Conservation (phyloP, 2,329 filamentous ascomycete species). For the Beauveria brongniartii region DNA sequence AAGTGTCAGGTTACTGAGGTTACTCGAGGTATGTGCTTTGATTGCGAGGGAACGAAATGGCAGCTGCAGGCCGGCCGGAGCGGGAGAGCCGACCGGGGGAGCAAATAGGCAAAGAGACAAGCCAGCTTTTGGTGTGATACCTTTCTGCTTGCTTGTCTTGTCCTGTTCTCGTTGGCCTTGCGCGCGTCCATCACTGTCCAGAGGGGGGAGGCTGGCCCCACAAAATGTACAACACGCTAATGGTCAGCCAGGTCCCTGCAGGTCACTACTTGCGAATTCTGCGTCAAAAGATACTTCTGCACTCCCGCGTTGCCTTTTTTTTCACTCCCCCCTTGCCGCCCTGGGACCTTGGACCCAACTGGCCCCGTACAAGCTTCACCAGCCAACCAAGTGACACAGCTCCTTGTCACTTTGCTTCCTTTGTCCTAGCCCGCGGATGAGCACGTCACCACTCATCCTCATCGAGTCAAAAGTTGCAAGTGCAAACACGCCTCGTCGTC, state of each 20-base stretch:
- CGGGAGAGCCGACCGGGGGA: background rate
- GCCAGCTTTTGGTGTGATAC: no score
- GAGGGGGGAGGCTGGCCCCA: background rate
- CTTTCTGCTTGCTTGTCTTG: background rate
- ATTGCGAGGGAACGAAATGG: background rate
- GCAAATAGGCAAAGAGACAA: no score
- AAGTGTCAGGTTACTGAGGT: background rate
- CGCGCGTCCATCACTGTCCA: background rate
- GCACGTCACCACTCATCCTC: constrained; percentile 1
- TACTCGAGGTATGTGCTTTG: background rate
- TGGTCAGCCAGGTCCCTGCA: constrained; percentile 8
- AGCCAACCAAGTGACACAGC: no score
- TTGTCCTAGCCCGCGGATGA: background rate
- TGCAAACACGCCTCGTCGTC: background rate
- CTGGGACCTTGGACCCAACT: no score
- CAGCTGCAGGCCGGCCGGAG: background rate
- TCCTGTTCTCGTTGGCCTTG: background rate
- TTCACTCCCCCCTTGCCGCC: background rate
- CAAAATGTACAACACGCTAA: constrained; percentile 13
- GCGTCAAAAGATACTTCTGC: constrained; percentile 8
- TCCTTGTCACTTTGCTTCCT: background rate
- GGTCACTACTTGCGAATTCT: background rate
- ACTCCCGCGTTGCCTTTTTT: background rate
- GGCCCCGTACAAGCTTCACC: background rate
- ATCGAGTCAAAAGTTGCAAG: background rate